Evolutionary conservation across 129 eudicot species (phyloP).

Genomic region (Logfia minima): DNA sequence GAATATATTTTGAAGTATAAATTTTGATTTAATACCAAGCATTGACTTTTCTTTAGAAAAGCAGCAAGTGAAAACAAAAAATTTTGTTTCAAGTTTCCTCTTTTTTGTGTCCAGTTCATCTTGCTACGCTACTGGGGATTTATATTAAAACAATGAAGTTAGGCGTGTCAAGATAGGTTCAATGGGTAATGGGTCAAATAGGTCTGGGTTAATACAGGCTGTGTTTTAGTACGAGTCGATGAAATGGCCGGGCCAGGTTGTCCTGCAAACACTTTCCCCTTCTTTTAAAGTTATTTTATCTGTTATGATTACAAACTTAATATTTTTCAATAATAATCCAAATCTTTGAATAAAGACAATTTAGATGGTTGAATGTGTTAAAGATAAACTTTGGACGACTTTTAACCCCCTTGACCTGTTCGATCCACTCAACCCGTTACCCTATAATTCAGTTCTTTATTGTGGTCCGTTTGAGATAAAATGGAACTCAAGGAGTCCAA

Average conservation of each 20-base stretch:
- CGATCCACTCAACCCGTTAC: neutral
- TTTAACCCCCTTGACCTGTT: neutral
- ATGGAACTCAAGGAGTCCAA: neutral
- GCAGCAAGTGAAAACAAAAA: neutral
- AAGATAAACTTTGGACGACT: neutral
- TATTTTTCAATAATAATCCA: neutral
- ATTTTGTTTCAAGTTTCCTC: neutral
- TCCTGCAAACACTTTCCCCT: neutral
- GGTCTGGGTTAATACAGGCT: neutral
- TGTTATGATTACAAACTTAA: neutral
- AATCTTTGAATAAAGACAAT: neutral
- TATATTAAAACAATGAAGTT: neutral
- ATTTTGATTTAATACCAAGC: neutral
- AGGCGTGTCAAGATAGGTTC: neutral
- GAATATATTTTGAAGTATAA: neutral
- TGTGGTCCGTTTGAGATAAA: neutral
- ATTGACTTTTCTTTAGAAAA: neutral
- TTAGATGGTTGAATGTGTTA: neutral
- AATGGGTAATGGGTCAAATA: neutral
- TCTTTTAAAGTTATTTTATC: neutral
- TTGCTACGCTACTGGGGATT: neutral
- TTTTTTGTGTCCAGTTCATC: neutral
- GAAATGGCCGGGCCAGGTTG: neutral
- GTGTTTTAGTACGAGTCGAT: neutral
- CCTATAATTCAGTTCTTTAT: neutral